A percentile compares a stretch with the other conserved stretches of the same genome.
Conservation (phyloP, 139 green algal genomes). For the Micractinium sp. region DNA sequence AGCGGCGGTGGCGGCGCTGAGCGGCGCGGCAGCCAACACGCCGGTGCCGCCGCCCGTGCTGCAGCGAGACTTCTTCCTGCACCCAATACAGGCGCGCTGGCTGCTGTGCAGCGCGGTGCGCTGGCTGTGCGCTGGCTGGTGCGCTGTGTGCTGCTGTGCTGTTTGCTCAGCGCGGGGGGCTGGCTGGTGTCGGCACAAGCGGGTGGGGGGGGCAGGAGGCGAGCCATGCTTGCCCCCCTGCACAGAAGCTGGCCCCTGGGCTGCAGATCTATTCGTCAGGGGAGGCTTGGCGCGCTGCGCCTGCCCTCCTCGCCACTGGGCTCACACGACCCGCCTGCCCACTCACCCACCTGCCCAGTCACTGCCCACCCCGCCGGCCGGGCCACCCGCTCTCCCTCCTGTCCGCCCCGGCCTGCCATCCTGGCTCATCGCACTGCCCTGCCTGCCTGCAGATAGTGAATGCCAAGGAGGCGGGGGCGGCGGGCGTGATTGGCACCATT, state of each 20-base stretch:
- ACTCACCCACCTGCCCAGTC: neutral
- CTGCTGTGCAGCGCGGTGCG: neutral
- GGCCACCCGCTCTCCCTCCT: neutral
- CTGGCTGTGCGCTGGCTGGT: neutral
- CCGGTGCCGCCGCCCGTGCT: conserved; percentile 63
- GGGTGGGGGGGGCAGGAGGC: too few species aligned
- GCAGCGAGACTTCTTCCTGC: conserved; percentile 73
- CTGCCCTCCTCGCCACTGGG: neutral
- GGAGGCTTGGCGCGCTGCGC: neutral
- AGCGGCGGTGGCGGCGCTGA: neutral
- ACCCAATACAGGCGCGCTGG: conserved; percentile 67
- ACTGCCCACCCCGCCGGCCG: neutral
- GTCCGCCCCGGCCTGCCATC: neutral
- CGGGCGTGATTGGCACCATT: conserved; percentile 70
- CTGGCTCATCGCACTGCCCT: neutral
- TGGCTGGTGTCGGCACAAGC: too few species aligned
- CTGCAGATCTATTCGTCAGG: too few species aligned
- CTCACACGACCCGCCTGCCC: neutral
- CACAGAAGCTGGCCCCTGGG: too few species aligned
- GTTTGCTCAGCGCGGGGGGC: too few species aligned
- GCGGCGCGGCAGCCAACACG: neutral
- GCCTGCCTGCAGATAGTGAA: conserved; percentile 65
- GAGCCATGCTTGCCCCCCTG: too few species aligned
- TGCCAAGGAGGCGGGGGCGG: conserved; percentile 79
- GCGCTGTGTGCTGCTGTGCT: too few species aligned